phyloP scores from a whole-genome alignment of 169 alveolate species.

The Plasmodium adleri region DNA sequence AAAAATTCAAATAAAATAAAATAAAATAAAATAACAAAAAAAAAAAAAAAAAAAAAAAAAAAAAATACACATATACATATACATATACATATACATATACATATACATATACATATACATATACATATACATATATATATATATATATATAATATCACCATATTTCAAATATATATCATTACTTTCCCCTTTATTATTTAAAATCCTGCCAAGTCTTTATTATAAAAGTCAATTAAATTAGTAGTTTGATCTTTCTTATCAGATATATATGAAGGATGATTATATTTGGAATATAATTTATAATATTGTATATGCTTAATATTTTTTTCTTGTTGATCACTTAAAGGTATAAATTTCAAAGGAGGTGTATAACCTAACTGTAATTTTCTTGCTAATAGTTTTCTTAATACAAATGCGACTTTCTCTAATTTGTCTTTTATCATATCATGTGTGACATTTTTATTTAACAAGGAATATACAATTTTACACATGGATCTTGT shows the following conservation, averaged over 20 bases:
- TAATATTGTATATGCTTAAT: constrained; percentile 59
- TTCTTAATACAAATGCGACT: constrained; percentile 80
- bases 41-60: not conserved
- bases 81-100: not conserved
- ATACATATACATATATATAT: not conserved
- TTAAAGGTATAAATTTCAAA: constrained; percentile 74
- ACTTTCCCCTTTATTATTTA: not conserved
- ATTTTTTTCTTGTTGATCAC: constrained; percentile 54
- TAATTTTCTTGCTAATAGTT: constrained; percentile 83
- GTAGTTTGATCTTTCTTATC: not conserved
- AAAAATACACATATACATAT: not conserved
- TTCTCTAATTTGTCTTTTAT: constrained; percentile 78
- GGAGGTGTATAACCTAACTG: constrained; percentile 89
- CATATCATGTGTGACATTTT: constrained; percentile 75
- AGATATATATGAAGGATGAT: constrained; percentile 19
- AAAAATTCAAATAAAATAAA: not conserved
- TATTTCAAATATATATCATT: not conserved
- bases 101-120: not conserved
- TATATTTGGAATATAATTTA: constrained; percentile 65
- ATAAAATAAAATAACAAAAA: not conserved
- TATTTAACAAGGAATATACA: constrained; percentile 81
- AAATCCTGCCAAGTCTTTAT: constrained; percentile 43
- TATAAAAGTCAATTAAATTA: constrained; percentile 38
- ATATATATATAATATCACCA: not conserved
- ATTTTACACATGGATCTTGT: constrained; percentile 78